Conservation (phyloP, 805 yeast genomes). For the Candida gorgasii region DNA sequence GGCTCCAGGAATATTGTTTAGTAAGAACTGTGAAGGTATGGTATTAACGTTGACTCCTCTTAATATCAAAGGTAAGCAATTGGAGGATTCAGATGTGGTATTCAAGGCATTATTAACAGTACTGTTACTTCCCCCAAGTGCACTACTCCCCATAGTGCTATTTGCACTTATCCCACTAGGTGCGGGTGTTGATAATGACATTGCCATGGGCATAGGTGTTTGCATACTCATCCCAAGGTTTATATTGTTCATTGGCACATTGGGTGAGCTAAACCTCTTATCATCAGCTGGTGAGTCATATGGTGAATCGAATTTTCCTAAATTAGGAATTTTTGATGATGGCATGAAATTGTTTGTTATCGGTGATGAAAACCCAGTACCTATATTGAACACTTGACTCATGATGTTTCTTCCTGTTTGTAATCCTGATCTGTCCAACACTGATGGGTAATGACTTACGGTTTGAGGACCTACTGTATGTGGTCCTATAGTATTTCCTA, state of each 20-base stretch:
- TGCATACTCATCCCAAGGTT: constrained; percentile 1
- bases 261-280: constrained; percentile 16
- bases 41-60: constrained; percentile 63
- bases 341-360: constrained; percentile 7
- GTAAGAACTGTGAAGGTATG: constrained; percentile 55
- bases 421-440: background rate
- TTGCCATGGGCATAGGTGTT: constrained; percentile 9
- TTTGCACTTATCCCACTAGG: background rate
- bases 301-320: constrained; percentile 20
- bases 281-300: constrained; percentile 18
- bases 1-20: constrained; percentile 30
- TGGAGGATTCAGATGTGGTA: constrained; percentile 42
- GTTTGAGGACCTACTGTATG: background rate
- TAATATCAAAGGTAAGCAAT: constrained; percentile 67
- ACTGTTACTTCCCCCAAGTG: background rate
- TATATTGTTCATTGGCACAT: constrained; percentile 9
- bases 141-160: background rate
- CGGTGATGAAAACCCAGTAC: constrained; percentile 20
- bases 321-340: constrained; percentile 8
- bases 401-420: too few relatives aligned
- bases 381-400: constrained; percentile 6
- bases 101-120: background rate
- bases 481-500: background rate
- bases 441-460: background rate
- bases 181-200: constrained; percentile 8